phyloP scores from a whole-genome alignment of 73 alveolate species.

The Uronychia binucleata region DNA sequence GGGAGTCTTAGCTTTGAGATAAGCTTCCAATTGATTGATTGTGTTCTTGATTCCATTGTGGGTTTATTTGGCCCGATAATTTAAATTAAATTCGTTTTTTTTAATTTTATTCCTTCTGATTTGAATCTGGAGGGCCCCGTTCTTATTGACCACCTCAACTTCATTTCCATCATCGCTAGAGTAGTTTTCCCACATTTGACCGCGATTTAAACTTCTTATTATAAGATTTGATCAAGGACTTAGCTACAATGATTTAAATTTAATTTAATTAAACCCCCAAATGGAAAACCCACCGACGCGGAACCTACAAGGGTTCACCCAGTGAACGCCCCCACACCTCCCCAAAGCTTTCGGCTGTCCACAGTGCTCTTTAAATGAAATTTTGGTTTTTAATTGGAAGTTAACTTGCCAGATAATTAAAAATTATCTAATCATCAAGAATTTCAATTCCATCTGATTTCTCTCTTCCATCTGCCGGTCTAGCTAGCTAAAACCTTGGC shows the following conservation, averaged over 20 bases:
- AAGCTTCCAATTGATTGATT: background rate
- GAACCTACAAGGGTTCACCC: too few species aligned
- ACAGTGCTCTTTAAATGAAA: too few species aligned
- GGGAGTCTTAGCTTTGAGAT: background rate
- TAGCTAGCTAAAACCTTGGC: too few species aligned
- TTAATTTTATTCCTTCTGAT: background rate
- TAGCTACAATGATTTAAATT: background rate
- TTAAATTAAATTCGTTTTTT: background rate
- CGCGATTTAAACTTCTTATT: background rate
- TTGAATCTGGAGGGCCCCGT: background rate
- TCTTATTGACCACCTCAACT: background rate
- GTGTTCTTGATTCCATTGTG: background rate
- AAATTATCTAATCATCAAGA: too few species aligned
- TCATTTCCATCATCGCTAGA: background rate
- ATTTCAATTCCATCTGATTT: too few species aligned
- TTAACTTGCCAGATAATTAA: too few species aligned
- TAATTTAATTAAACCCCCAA: background rate
- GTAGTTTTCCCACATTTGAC: constrained; percentile 1
- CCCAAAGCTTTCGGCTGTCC: too few species aligned
- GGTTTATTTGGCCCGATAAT: background rate
- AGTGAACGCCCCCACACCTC: too few species aligned
- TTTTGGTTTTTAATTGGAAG: too few species aligned
- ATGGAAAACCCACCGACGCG: too few species aligned
- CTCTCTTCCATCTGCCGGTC: too few species aligned
- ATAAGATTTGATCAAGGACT: background rate